These are phyloP conservation scores for Penicillium crystallinum DNA, from an alignment of 495 filamentous ascomycete species.

Conservation along the genomic window DNA sequence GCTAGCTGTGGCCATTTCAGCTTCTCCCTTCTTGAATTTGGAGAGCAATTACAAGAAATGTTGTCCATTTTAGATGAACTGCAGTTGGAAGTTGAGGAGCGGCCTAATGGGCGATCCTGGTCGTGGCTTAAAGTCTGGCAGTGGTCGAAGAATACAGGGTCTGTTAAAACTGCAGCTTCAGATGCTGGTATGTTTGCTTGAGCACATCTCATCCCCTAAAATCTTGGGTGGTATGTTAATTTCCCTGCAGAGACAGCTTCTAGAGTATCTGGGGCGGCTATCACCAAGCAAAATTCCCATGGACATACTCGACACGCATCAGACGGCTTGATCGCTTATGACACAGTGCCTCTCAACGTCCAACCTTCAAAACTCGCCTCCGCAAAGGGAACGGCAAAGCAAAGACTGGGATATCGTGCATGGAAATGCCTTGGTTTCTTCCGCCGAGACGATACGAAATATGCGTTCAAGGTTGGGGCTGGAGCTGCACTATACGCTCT, in stretches of 20 bases:
- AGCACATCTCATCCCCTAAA: neutral
- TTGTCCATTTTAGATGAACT: constrained; percentile 81
- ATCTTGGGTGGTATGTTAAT: neutral
- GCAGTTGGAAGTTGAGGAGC: constrained; percentile 59
- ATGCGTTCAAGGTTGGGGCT: constrained; percentile 86
- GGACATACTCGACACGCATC: constrained; percentile 2
- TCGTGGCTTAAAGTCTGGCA: constrained; percentile 82
- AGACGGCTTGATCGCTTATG: constrained; percentile 4
- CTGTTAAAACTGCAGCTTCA: constrained; percentile 9
- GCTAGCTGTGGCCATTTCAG: constrained; percentile 94
- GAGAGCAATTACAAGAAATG: constrained; percentile 78
- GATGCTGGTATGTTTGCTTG: constrained; percentile 15
- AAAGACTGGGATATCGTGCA: constrained; percentile 44
- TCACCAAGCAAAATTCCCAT: neutral
- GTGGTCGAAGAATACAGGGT: constrained; percentile 12
- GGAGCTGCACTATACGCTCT: constrained; percentile 84
- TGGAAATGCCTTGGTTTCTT: constrained; percentile 56
- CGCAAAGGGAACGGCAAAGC: constrained; percentile 22
- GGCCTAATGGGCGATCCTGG: constrained; percentile 61
- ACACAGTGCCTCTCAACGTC: constrained; percentile 3
- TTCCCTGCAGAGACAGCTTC: neutral
- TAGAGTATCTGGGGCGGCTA: neutral
- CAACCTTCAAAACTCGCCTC: constrained; percentile 1
- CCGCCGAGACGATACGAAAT: constrained; percentile 64
- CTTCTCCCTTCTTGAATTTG: constrained; percentile 82